Evolutionary conservation across 2,329 filamentous ascomycete species (phyloP).

Genomic region (Daldinia sp.): DNA sequence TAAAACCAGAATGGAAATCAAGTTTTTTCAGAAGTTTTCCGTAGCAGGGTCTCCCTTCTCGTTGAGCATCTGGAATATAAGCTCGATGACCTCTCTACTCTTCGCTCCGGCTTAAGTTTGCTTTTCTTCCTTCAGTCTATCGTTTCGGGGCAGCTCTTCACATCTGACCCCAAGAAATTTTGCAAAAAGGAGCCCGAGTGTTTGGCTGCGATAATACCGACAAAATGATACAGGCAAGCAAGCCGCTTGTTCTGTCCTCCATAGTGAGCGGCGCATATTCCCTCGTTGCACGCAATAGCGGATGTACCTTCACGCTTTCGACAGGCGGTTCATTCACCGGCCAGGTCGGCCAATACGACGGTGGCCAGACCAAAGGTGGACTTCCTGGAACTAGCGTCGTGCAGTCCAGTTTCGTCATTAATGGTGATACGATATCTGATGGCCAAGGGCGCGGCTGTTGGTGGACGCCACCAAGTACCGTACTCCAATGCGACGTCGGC

Average conservation of each 20-base stretch:
- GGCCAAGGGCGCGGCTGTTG: constrained; percentile 69
- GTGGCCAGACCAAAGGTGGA: constrained; percentile 68
- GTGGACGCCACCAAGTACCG: constrained; percentile 68
- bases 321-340: constrained; percentile 62
- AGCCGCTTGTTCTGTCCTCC: constrained; percentile 37
- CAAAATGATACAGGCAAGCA: constrained; percentile 43
- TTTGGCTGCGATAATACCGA: constrained; percentile 16
- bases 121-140: constrained; percentile 26
- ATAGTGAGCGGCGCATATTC: constrained; percentile 42
- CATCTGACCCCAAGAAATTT: constrained; percentile 26
- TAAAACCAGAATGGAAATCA: constrained; percentile 17
- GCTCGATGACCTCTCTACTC: constrained; percentile 16
- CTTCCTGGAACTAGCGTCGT: constrained; percentile 54
- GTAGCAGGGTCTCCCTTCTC: constrained; percentile 17
- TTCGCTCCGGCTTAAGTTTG: constrained; percentile 7
- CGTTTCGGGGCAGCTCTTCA: constrained; percentile 29
- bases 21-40: constrained; percentile 26
- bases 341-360: constrained; percentile 67
- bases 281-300: constrained; percentile 40
- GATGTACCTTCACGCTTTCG: constrained; percentile 64
- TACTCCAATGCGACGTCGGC: constrained; percentile 71
- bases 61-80: constrained; percentile 32
- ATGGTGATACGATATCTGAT: constrained; percentile 67
- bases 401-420: constrained; percentile 64
- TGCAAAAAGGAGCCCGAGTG: constrained; percentile 24